Base-by-base conservation (phyloP, 441 rosid genomes). In the Pelargonium australe region DNA sequence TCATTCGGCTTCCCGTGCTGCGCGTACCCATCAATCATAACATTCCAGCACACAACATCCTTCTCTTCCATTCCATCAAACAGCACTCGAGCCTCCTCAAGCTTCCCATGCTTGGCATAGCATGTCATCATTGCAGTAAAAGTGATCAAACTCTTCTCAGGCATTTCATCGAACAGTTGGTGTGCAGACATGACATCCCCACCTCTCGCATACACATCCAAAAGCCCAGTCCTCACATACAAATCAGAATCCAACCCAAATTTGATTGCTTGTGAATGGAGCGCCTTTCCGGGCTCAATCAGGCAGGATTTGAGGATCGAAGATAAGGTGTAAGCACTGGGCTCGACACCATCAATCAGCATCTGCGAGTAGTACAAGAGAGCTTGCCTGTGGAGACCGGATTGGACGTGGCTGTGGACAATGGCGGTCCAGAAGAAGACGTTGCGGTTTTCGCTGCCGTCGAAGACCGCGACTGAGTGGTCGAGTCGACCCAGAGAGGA, bases 21-120 rank as follows among this genome's bases (percentile, higher is more conserved):
- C 67, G 72, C 72, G 28, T 89, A 91, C 76, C 90, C 93, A 80
- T 87, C 84, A 72, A 91, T 84, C 89, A 91, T 89, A 75, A 83
- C 95, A 43, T 87, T 91, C 95, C 95, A 89, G 66, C 89, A 81
- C 45, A 91, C 84, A 58, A 78, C 81, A 77, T 87, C 90, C 78
- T 74, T 89, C 43, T 83, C 88, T 60, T 57, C 63, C 77, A 83
- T 64, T 31, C 65, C 79, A 14, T 87, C 85, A 53, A 89, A 91
- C 79, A 91, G 66, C 28, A 1, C 80, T 68, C 86, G 84, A 3
- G 95, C 97, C 34, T 76, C 84, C 16, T 76, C 73, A 40, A 90
- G 16, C 71, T 83, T 79, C 68, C 95, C 95, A 1, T 77, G 76
- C 72, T 76, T 78, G 0, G 79, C 68, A 37, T 75, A 77, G 72